phyloP scores from a whole-genome alignment of 192 early-diverging fungal genomes.

The Coemansia sp. region DNA sequence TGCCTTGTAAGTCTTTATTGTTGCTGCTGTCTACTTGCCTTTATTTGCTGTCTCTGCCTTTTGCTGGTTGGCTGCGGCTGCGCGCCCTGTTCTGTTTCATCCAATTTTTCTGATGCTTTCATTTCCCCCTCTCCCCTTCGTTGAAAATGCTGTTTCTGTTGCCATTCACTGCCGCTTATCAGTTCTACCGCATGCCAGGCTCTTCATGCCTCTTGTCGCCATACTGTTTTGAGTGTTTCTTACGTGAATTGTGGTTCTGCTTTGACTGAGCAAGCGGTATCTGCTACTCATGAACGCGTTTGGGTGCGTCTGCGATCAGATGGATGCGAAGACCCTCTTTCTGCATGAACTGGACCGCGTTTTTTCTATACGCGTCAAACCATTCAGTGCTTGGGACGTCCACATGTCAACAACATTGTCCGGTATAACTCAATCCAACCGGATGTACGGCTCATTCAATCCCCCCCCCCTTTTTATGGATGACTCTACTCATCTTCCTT shows the following conservation, averaged over 20 bases:
- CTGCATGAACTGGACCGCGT: background rate
- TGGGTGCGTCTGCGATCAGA: background rate
- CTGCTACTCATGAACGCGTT: background rate
- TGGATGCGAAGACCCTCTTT: background rate
- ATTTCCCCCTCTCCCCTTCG: background rate
- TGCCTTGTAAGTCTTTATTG: conserved; percentile 22
- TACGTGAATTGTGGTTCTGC: background rate
- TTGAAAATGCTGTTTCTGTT: background rate
- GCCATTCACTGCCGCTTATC: background rate
- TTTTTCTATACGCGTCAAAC: background rate
- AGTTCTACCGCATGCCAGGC: background rate
- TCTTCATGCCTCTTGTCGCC: background rate
- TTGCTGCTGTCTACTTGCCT: conserved; percentile 10
- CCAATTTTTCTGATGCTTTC: background rate
- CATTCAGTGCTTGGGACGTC: background rate
- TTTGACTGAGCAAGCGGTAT: background rate
- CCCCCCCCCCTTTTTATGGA: background rate
- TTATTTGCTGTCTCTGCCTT: background rate
- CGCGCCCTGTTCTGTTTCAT: background rate
- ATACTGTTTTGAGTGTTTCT: background rate
- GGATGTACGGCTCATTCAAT: background rate
- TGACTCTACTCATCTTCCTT: background rate
- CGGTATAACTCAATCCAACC: background rate
- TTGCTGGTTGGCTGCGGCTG: background rate
- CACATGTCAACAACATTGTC: background rate